Conservation (phyloP, 1,284 basidiomycete genomes). For the Malassezia cuniculi region DNA sequence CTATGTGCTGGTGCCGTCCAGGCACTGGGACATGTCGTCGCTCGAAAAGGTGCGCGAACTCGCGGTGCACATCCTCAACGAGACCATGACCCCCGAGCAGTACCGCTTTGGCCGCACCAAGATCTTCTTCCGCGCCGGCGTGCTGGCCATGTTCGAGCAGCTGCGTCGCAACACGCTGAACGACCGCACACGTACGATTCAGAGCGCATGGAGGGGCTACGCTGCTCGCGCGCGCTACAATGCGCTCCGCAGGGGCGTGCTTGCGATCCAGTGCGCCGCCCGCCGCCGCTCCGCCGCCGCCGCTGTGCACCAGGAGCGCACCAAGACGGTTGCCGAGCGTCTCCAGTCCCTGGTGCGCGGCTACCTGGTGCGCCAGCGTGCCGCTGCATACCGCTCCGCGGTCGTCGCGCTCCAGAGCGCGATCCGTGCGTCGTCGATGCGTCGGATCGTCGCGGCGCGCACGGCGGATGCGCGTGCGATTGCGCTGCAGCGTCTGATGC, state of each 20-base stretch:
- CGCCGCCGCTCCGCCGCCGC: constrained; percentile 66
- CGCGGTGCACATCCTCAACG: constrained; percentile 72
- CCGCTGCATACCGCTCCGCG: constrained; percentile 53
- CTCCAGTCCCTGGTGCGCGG: constrained; percentile 64
- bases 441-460: constrained; percentile 55
- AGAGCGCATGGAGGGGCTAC: constrained; percentile 84
- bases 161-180: constrained; percentile 76
- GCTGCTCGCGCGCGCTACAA: constrained; percentile 73
- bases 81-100: constrained; percentile 85
- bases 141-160: constrained; percentile 92
- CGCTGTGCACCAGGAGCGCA: constrained; percentile 59
- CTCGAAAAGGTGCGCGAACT: constrained; percentile 56
- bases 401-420: constrained; percentile 68
- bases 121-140: constrained; percentile 98
- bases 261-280: constrained; percentile 89
- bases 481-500: constrained; percentile 68
- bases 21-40: constrained; percentile 56
- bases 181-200: constrained; percentile 78
- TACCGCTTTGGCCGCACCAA: constrained; percentile 94
- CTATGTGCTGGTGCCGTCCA: constrained; percentile 84
- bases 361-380: constrained; percentile 58
- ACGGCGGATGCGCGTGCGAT: constrained; percentile 59
- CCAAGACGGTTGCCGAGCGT: constrained; percentile 61
- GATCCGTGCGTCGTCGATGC: constrained; percentile 65
- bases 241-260: constrained; percentile 58